These are phyloP conservation scores for Orobanche coerulescens DNA, from an alignment of 257 asterid species.

Conservation along the genomic window DNA sequence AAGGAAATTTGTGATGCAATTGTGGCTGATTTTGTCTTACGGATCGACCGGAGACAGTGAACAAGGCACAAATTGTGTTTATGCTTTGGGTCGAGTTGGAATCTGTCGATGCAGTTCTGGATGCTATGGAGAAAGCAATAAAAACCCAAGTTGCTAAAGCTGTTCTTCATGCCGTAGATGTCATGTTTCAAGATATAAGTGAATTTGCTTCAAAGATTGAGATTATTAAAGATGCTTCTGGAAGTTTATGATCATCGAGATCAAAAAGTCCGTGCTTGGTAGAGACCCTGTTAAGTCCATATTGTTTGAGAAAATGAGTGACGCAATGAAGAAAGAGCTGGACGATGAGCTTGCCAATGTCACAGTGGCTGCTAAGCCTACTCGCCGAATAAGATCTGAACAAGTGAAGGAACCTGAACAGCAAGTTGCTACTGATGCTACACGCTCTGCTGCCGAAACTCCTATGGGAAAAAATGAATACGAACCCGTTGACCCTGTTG, in stretches of 20 bases:
- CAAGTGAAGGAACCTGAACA: conserved; percentile 95
- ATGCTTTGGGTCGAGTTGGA: no score
- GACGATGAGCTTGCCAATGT: conserved; percentile 92
- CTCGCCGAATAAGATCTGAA: conserved; percentile 93
- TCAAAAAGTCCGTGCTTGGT: conserved; percentile 97
- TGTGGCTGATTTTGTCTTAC: no score
- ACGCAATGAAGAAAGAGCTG: conserved; percentile 98
- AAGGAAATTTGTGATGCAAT: no score
- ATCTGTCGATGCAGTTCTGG: no score
- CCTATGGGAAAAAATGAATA: conserved; percentile 92
- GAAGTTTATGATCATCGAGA: conserved; percentile 98
- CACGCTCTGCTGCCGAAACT: conserved; percentile 45
- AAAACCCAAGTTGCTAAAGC: conserved; percentile 96
- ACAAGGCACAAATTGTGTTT: no score
- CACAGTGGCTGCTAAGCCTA: conserved; percentile 70
- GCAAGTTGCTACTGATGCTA: conserved; percentile 48
- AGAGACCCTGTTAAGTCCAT: conserved; percentile 93
- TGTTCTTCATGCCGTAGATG: conserved; percentile 96
- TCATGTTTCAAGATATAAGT: conserved; percentile 92
- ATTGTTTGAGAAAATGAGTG: conserved; percentile 94
- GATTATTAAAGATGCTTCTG: conserved; percentile 97
- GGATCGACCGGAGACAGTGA: no score
- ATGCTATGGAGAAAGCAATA: conserved; percentile 98
- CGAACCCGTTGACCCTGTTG: conserved; percentile 96
- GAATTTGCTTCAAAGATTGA: conserved; percentile 93